phyloP scores from a whole-genome alignment of 2,329 filamentous ascomycete genomes.

The Thelonectria rubi region DNA sequence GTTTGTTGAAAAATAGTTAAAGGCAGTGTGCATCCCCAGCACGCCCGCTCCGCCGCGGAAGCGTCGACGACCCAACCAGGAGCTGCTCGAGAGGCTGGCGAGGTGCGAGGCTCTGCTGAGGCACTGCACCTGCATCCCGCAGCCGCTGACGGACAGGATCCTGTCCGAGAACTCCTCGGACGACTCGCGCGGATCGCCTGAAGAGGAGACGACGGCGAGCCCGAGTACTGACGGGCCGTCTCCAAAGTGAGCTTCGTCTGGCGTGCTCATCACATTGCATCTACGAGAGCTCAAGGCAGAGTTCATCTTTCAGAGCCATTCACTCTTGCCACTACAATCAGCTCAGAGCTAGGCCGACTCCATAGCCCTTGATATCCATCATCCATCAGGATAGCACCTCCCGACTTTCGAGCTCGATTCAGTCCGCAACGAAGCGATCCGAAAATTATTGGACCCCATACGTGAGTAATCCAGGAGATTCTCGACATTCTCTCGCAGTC shows the following conservation, averaged over 20 bases:
- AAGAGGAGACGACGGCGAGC: conserved; percentile 23
- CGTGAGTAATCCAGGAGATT: conserved; percentile 4
- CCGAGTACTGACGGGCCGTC: conserved; percentile 7
- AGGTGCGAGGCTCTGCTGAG: conserved; percentile 39
- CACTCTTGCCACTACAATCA: background rate
- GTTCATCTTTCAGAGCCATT: background rate
- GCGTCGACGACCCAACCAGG: conserved; percentile 43
- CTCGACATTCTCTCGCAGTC: background rate
- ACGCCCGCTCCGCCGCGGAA: conserved; percentile 43
- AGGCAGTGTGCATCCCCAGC: conserved; percentile 35
- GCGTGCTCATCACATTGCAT: background rate
- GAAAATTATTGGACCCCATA: conserved; percentile 5
- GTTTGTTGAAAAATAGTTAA: conserved; percentile 29
- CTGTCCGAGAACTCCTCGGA: conserved; percentile 22
- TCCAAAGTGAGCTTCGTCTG: background rate
- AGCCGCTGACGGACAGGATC: conserved; percentile 29
- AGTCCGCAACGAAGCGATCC: background rate
- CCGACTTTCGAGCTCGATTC: background rate
- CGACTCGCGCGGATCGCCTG: conserved; percentile 20
- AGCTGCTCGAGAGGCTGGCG: conserved; percentile 40
- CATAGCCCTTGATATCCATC: background rate
- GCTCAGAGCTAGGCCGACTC: background rate
- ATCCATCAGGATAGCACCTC: too few species aligned
- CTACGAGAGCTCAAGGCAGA: background rate
- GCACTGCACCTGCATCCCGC: conserved; percentile 38